A percentile compares a stretch with the other conserved stretches of the same genome.
These are phyloP conservation scores for Euphrasia confusa DNA, from an alignment of 257 asterid species.

Conservation along the genomic window DNA sequence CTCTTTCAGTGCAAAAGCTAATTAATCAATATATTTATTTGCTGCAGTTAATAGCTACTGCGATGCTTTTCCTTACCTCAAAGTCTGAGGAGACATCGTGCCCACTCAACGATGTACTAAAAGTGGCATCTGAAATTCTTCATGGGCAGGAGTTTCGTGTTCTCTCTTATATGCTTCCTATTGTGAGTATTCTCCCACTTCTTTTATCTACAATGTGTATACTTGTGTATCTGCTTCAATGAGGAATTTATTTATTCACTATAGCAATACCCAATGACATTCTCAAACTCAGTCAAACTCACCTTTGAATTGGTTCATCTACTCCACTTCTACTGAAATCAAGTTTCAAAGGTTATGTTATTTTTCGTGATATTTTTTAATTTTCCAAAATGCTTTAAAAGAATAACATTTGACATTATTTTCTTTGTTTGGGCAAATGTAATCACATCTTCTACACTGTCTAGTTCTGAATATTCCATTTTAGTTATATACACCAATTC, in stretches of 20 bases:
- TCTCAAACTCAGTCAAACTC: background rate
- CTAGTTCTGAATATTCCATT: background rate
- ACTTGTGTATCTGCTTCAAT: too few relatives aligned
- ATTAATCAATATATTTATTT: constrained; percentile 21
- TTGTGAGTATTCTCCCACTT: constrained; percentile 42
- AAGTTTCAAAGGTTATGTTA: background rate
- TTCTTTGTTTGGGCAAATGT: background rate
- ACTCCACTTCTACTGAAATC: background rate
- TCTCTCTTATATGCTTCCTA: constrained; percentile 63
- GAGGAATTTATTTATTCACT: background rate
- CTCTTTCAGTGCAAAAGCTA: constrained; percentile 23
- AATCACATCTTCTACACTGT: background rate
- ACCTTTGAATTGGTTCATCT: constrained; percentile 10
- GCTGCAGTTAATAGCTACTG: constrained; percentile 88
- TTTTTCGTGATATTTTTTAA: background rate
- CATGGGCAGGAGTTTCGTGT: constrained; percentile 71
- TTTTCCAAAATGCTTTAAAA: background rate
- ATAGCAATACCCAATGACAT: constrained; percentile 5
- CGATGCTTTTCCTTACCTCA: constrained; percentile 81
- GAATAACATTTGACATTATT: background rate
- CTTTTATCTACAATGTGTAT: too few relatives aligned
- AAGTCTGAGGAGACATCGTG: constrained; percentile 93
- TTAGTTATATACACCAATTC: constrained; percentile 1
- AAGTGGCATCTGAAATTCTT: constrained; percentile 65
- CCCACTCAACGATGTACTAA: constrained; percentile 75